These are phyloP conservation scores for Wickerhamiella australiensis DNA, from an alignment of 805 yeast species.

Conservation along the genomic window DNA sequence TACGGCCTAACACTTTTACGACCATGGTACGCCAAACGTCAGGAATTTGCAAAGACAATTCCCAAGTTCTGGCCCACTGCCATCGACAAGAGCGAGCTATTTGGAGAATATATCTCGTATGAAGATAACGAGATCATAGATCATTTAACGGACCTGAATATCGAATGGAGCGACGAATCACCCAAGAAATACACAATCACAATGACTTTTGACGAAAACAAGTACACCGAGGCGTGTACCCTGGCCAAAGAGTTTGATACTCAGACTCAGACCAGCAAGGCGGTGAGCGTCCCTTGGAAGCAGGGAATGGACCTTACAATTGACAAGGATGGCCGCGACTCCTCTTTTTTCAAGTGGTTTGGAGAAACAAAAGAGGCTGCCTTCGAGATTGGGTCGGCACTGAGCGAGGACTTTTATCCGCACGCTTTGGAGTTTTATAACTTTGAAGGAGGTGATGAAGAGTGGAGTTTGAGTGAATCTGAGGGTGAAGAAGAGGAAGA, in stretches of 20 bases:
- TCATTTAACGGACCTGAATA: conserved; percentile 47
- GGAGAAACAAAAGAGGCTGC: conserved; percentile 68
- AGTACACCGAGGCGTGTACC: conserved; percentile 42
- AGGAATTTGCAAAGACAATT: conserved; percentile 39
- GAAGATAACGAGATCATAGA: conserved; percentile 73
- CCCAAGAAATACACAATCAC: conserved; percentile 50
- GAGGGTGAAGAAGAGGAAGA: conserved; percentile 13
- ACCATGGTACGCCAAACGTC: conserved; percentile 47
- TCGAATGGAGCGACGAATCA: conserved; percentile 34
- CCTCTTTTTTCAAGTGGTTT: conserved; percentile 80
- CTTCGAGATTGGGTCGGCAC: conserved; percentile 58
- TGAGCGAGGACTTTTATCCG: conserved; percentile 73
- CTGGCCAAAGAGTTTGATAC: conserved; percentile 45
- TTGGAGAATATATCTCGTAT: conserved; percentile 63
- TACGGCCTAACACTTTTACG: conserved; percentile 33
- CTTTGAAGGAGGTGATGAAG: conserved; percentile 15
- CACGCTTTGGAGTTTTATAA: conserved; percentile 62
- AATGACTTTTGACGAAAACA: conserved; percentile 43
- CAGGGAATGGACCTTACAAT: conserved; percentile 43
- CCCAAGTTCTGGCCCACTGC: conserved; percentile 85
- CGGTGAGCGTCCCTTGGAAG: conserved; percentile 60
- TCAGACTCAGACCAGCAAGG: conserved; percentile 31
- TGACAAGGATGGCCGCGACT: conserved; percentile 38
- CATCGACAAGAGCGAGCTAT: conserved; percentile 60
- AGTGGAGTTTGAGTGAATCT: conserved; percentile 15